A percentile compares a stretch with the other conserved stretches of the same genome.
These are phyloP conservation scores for Xylaria digitata DNA, from an alignment of 2,329 filamentous ascomycete species.

Conservation along the genomic window DNA sequence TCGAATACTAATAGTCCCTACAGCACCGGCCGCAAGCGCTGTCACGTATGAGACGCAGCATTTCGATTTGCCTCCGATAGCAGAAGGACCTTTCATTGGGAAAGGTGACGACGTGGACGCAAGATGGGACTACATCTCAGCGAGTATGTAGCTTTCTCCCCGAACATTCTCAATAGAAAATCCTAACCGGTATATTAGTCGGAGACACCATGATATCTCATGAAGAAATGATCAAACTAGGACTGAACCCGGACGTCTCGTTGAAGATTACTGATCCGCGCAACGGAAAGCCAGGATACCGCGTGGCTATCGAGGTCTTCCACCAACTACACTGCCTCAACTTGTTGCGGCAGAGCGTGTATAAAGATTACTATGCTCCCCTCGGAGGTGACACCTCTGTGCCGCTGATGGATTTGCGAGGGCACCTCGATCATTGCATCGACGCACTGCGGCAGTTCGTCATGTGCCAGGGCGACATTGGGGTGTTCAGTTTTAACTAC, in stretches of 20 bases:
- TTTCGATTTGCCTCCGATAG: constrained; percentile 61
- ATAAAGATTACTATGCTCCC: constrained; percentile 61
- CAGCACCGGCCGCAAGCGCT: constrained; percentile 60
- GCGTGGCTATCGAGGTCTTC: constrained; percentile 69
- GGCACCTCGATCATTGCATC: constrained; percentile 65
- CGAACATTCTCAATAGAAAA: neutral
- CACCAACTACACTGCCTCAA: constrained; percentile 67
- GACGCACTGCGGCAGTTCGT: constrained; percentile 64
- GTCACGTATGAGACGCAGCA: constrained; percentile 62
- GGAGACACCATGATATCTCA: constrained; percentile 70
- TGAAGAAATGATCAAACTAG: constrained; percentile 64
- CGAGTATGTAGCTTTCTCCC: constrained; percentile 40
- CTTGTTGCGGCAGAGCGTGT: constrained; percentile 59
- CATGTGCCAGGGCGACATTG: constrained; percentile 66
- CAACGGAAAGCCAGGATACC: constrained; percentile 68
- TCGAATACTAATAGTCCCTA: constrained; percentile 24
- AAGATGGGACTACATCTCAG: constrained; percentile 61
- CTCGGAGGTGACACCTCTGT: constrained; percentile 61
- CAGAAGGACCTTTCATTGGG: constrained; percentile 64
- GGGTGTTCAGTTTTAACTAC: constrained; percentile 65
- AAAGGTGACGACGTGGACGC: constrained; percentile 66
- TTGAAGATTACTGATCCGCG: constrained; percentile 65
- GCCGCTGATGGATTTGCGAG: constrained; percentile 55
- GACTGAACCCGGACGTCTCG: constrained; percentile 61
- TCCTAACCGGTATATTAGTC: constrained; percentile 50